phyloP scores from a whole-genome alignment of 305 asterid genomes.

The Solanum hybrid region DNA sequence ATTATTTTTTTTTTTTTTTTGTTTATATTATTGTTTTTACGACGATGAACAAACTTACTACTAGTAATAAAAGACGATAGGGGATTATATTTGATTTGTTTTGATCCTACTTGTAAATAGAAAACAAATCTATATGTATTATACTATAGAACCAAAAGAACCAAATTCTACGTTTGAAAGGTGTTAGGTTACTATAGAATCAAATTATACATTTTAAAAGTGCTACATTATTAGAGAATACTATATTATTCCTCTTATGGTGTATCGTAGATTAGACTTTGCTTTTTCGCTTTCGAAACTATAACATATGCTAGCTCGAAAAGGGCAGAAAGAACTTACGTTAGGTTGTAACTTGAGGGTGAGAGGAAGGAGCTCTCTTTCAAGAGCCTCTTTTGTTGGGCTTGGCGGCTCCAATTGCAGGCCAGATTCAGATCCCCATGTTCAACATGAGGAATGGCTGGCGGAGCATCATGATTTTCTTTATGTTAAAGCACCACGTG shows the following conservation, averaged over 20 bases:
- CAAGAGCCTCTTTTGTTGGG: too few species aligned
- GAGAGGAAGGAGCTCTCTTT: neutral
- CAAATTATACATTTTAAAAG: neutral
- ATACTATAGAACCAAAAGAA: neutral
- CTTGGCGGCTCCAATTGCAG: too few species aligned
- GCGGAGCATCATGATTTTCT: too few species aligned
- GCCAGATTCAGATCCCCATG: neutral
- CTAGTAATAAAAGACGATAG: too few species aligned
- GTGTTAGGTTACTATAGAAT: too few species aligned
- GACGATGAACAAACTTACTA: neutral
- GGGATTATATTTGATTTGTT: neutral
- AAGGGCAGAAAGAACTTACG: too few species aligned
- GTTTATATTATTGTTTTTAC: neutral
- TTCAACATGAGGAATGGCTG: too few species aligned
- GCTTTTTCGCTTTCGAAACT: neutral
- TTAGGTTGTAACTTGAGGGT: neutral
- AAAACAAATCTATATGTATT: neutral
- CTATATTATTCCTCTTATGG: neutral
- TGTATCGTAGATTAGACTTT: neutral
- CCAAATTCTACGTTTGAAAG: neutral
- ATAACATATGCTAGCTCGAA: too few species aligned
- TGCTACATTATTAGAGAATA: neutral
- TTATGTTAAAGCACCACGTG: neutral
- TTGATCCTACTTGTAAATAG: neutral
- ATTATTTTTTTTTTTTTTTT: too few species aligned